A percentile compares a stretch with the other conserved stretches of the same genome.
phyloP scores from a whole-genome alignment of 306 rosid genomes.

The Quercus wislizeni region DNA sequence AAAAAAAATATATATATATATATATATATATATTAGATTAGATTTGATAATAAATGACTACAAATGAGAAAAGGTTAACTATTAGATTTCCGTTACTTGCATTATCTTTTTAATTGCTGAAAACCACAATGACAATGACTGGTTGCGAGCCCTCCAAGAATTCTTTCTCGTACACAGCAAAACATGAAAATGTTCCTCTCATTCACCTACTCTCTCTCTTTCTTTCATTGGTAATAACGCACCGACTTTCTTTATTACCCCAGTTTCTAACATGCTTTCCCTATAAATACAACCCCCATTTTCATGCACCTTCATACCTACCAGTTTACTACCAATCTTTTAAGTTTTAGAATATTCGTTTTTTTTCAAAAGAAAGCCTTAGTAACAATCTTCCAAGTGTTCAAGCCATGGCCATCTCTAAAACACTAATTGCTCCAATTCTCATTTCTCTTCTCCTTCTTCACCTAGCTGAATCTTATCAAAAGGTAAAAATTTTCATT shows the following conservation, averaged over 20 bases:
- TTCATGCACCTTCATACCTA: background rate
- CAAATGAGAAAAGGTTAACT: too few relatives aligned
- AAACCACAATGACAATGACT: too few relatives aligned
- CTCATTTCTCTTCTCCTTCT: slow-evolving; percentile 39
- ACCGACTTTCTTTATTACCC: background rate
- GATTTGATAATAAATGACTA: too few relatives aligned
- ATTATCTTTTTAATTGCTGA: too few relatives aligned
- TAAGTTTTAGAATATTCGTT: too few relatives aligned
- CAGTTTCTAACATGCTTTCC: background rate
- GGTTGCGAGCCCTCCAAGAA: background rate
- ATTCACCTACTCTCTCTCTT: background rate
- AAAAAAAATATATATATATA: too few relatives aligned
- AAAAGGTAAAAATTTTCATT: slow-evolving; percentile 18
- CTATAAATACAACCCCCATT: background rate
- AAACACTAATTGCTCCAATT: slow-evolving; percentile 16
- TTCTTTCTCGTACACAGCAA: background rate
- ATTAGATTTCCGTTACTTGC: too few relatives aligned
- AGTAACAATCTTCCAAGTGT: background rate
- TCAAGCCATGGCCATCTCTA: slow-evolving; percentile 12
- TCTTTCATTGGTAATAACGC: background rate
- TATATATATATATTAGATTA: too few relatives aligned
- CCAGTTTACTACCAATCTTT: background rate
- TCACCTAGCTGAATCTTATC: slow-evolving; percentile 31
- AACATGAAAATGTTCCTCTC: background rate
- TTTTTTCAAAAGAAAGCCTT: background rate